These are phyloP conservation scores for Fusarium anthophilum DNA, from an alignment of 2,329 filamentous ascomycete species.

Conservation along the genomic window DNA sequence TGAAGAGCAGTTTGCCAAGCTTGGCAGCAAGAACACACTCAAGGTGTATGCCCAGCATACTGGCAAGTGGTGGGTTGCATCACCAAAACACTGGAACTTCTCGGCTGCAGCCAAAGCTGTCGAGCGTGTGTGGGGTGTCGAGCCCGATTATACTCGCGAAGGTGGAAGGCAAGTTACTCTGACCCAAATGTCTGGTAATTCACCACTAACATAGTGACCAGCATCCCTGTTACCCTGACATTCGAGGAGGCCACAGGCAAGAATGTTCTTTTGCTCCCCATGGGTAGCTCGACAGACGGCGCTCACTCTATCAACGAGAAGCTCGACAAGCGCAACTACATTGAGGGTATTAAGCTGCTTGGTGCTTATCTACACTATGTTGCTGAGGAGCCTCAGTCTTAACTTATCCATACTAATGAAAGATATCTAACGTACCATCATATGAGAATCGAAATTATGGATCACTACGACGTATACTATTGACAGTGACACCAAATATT, in stretches of 20 bases:
- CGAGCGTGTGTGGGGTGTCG: constrained; percentile 90
- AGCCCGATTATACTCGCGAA: constrained; percentile 95
- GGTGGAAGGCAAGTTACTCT: constrained; percentile 77
- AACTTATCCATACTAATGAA: constrained; percentile 21
- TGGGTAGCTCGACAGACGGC: constrained; percentile 96
- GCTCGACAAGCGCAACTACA: constrained; percentile 96
- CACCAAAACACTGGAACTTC: constrained; percentile 99
- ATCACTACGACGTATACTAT: not conserved
- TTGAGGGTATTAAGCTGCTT: constrained; percentile 95
- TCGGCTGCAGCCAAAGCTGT: constrained; percentile 94
- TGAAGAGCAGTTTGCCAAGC: constrained; percentile 83
- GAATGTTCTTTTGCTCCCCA: constrained; percentile 93
- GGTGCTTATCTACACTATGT: constrained; percentile 97
- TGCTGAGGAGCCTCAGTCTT: constrained; percentile 78
- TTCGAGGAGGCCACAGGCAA: constrained; percentile 98
- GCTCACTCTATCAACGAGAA: constrained; percentile 99
- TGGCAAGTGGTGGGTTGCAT: constrained; percentile 99
- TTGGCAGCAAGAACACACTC: constrained; percentile 91
- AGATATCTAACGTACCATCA: constrained; percentile 20
- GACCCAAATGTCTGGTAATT: not conserved
- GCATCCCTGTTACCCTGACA: constrained; percentile 95
- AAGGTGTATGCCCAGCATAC: constrained; percentile 85
- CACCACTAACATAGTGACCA: constrained; percentile 49
- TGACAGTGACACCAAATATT: not conserved
- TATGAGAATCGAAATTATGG: not conserved